Conservation (phyloP, 2,329 filamentous ascomycete species). For the Trematosphaeria pertusa region DNA sequence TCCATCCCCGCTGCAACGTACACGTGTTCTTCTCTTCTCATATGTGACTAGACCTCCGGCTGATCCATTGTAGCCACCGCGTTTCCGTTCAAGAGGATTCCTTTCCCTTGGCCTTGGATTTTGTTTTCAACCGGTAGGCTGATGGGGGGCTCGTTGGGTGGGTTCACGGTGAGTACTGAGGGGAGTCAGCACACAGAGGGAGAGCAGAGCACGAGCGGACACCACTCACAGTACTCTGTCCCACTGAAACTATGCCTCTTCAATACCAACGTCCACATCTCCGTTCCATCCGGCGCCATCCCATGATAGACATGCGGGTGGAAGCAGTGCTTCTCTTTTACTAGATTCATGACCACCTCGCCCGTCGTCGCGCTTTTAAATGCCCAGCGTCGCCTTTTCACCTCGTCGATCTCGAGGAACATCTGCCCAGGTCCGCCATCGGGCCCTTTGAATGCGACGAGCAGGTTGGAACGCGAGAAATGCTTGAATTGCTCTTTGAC, state of each 20-base stretch:
- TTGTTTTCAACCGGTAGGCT: constrained; percentile 22
- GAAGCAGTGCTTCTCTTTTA: constrained; percentile 16
- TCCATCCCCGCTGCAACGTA: constrained; percentile 30
- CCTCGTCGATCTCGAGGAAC: no score
- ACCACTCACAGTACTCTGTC: constrained; percentile 23
- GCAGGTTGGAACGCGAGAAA: no score
- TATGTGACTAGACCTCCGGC: constrained; percentile 14
- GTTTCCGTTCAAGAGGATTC: constrained; percentile 20
- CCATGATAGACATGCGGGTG: constrained; percentile 22
- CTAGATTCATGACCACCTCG: constrained; percentile 22
- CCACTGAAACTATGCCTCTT: constrained; percentile 10
- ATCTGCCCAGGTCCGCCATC: no score
- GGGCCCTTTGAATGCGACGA: no score
- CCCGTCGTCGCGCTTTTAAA: no score
- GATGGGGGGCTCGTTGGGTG: neutral
- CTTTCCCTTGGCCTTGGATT: constrained; percentile 21
- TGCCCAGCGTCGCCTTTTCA: no score
- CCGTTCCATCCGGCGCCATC: constrained; percentile 17
- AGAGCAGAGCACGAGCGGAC: neutral
- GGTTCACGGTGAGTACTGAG: no score
- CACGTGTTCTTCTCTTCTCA: constrained; percentile 15
- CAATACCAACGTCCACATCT: constrained; percentile 22
- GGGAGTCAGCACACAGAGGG: constrained; percentile 13
- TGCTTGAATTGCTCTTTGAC: no score
- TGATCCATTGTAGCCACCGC: constrained; percentile 17